Conservation (phyloP, 2,329 filamentous ascomycete genomes). For the Sporothrix protearum region DNA sequence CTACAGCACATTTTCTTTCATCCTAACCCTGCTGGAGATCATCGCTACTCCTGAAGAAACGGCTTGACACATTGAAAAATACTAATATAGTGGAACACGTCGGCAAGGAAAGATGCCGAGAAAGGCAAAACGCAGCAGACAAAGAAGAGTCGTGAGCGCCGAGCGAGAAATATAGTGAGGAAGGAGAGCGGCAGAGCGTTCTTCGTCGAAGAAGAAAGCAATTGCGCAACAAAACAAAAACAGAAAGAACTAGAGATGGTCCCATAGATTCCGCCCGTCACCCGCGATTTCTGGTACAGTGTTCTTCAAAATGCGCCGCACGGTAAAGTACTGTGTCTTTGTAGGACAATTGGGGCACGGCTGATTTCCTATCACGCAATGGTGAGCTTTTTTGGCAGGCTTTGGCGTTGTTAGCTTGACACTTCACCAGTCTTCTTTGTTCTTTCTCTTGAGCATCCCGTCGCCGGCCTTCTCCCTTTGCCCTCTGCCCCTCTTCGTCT, state of each 20-base stretch:
- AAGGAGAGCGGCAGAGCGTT: background rate
- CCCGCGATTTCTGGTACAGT: background rate
- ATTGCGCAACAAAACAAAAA: background rate
- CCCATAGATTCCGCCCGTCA: background rate
- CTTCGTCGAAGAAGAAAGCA: background rate
- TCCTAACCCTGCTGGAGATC: background rate
- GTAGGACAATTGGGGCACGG: background rate
- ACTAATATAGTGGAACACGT: background rate
- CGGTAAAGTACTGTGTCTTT: background rate
- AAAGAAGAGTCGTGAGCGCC: background rate
- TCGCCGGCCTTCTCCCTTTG: background rate
- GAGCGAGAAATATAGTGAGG: background rate
- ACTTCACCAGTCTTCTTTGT: background rate
- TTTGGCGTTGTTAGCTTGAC: background rate
- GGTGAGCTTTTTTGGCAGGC: background rate
- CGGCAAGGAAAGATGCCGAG: conserved; percentile 2
- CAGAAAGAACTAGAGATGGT: background rate
- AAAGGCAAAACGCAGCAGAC: conserved; percentile 3
- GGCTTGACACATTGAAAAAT: background rate
- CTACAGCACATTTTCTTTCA: background rate
- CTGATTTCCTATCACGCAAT: conserved; percentile 1
- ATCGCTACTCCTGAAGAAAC: background rate
- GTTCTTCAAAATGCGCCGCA: background rate
- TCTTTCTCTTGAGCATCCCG: background rate
- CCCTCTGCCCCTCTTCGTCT: background rate